A percentile compares a stretch with the other conserved stretches of the same genome.
phyloP scores from a whole-genome alignment of 768 basidiomycete species.

The Mycena sanguinolenta region DNA sequence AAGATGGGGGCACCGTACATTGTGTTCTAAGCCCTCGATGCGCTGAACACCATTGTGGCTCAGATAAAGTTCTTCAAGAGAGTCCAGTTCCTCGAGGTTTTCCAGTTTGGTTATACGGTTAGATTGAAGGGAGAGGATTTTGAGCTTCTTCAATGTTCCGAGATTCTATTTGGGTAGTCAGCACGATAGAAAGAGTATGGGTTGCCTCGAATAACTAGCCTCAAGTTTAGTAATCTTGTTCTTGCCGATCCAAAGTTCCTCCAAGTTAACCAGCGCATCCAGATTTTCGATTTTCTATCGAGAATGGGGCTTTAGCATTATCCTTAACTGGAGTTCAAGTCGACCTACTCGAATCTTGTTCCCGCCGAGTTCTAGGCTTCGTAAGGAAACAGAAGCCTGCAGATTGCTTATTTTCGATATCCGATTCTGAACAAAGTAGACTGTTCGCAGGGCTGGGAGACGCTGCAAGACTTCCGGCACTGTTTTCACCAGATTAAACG shows the following conservation, averaged over 20 bases:
- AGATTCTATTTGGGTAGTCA: constrained; percentile 67
- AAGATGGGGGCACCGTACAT: constrained; percentile 62
- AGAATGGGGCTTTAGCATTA: constrained; percentile 6
- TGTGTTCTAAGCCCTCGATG: constrained; percentile 88
- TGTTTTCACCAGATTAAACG: constrained; percentile 89
- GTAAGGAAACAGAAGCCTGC: constrained; percentile 65
- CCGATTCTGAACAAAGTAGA: constrained; percentile 98
- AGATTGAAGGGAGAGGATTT: constrained; percentile 91
- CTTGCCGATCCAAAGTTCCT: constrained; percentile 97
- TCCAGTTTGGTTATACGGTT: constrained; percentile 94
- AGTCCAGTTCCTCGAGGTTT: constrained; percentile 77
- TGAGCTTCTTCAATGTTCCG: constrained; percentile 75
- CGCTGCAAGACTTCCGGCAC: constrained; percentile 74
- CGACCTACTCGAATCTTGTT: constrained; percentile 87
- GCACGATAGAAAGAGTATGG: background rate
- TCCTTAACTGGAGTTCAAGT: background rate
- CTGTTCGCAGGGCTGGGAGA: constrained; percentile 74
- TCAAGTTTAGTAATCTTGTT: constrained; percentile 94
- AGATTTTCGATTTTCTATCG: constrained; percentile 90
- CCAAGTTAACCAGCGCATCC: constrained; percentile 82
- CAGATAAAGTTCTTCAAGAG: constrained; percentile 91
- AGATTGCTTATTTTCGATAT: constrained; percentile 85
- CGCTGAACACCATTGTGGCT: constrained; percentile 92
- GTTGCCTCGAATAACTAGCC: constrained; percentile 54
- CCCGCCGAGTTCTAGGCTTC: constrained; percentile 93